phyloP scores from a whole-genome alignment of 306 rosid genomes.

The Sphenostylis stenocarpa region DNA sequence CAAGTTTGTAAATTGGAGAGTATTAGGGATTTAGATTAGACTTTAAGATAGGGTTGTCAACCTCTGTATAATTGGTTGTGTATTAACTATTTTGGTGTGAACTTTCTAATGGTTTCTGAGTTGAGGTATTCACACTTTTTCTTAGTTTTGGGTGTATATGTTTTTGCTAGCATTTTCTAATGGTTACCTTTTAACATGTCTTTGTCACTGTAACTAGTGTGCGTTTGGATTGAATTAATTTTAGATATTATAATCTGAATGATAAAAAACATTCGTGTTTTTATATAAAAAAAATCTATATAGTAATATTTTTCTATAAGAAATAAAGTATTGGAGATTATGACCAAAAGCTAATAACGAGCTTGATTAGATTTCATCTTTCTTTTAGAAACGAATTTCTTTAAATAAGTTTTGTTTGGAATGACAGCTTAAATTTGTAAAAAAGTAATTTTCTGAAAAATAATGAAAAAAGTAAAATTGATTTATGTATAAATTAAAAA shows the following conservation, averaged over 20 bases:
- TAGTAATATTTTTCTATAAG: not conserved
- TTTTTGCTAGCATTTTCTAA: not conserved
- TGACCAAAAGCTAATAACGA: not conserved
- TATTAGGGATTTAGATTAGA: constrained; percentile 37
- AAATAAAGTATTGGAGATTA: not conserved
- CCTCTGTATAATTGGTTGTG: constrained; percentile 38
- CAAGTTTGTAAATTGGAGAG: constrained; percentile 64
- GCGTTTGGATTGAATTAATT: not conserved
- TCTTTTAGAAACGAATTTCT: too few relatives aligned
- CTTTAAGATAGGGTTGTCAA: constrained; percentile 20
- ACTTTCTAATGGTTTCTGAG: constrained; percentile 25
- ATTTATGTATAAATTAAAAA: too few relatives aligned
- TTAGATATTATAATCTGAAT: not conserved
- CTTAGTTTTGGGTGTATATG: not conserved
- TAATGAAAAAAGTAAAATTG: too few relatives aligned
- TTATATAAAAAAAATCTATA: not conserved
- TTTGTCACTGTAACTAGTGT: not conserved
- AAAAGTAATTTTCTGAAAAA: too few relatives aligned
- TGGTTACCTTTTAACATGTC: not conserved
- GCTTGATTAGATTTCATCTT: too few relatives aligned
- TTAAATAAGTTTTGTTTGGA: too few relatives aligned
- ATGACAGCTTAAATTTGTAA: too few relatives aligned
- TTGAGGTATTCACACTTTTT: not conserved
- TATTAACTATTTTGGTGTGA: constrained; percentile 29
- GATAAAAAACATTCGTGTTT: not conserved